A percentile compares a stretch with the other conserved stretches of the same genome.
Evolutionary conservation across 805 yeast species (phyloP).

Genomic region (Peterozyma xylosa): DNA sequence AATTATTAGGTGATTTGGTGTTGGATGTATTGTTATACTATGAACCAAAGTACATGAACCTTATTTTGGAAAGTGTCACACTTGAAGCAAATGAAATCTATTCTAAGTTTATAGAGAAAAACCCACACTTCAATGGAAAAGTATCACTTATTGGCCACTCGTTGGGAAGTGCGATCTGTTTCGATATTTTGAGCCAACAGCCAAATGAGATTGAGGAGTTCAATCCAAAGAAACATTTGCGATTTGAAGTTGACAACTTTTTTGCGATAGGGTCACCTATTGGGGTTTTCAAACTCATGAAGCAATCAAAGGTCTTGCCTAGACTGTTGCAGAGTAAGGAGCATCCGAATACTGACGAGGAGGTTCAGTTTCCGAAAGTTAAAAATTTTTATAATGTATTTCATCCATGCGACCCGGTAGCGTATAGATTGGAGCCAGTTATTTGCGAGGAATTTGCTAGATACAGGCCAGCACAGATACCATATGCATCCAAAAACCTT

Average conservation of each 20-base stretch:
- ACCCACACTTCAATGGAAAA: constrained; percentile 73
- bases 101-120: constrained; percentile 45
- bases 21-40: constrained; percentile 76
- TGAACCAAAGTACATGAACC: constrained; percentile 58
- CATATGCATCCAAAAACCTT: constrained; percentile 45
- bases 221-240: constrained; percentile 33
- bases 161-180: constrained; percentile 76
- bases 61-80: constrained; percentile 57
- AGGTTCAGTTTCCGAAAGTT: constrained; percentile 43
- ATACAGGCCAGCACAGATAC: constrained; percentile 48
- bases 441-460: constrained; percentile 41
- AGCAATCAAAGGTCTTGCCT: constrained; percentile 50
- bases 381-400: constrained; percentile 71
- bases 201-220: constrained; percentile 22
- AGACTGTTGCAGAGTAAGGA: constrained; percentile 15
- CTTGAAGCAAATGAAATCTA: constrained; percentile 58
- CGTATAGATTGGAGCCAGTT: constrained; percentile 84
- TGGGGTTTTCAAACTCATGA: constrained; percentile 76
- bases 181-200: constrained; percentile 62
- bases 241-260: constrained; percentile 66
- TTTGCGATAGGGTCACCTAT: constrained; percentile 88
- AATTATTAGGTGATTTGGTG: constrained; percentile 77
- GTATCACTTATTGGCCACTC: constrained; percentile 89
- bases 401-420: constrained; percentile 90
- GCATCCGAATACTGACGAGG: constrained; percentile 6